Evolutionary conservation across 768 basidiomycete species (phyloP), one percentile per base, ranked within the genome.

Genomic region (Nidularia sp.): DNA sequence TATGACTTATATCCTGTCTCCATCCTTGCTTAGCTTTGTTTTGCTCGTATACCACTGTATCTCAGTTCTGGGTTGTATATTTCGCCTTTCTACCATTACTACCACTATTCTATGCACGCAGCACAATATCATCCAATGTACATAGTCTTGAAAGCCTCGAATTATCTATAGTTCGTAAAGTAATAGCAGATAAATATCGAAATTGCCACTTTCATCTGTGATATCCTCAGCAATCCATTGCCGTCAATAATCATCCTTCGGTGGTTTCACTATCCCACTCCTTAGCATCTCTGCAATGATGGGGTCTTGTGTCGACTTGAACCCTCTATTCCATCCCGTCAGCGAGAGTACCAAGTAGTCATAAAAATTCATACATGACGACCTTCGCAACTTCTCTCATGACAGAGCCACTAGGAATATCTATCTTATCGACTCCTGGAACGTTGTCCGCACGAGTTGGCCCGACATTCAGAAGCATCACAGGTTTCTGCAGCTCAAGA

Each of bases 391-490:
- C 86, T 5, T 85, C 81, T 44, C 77, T 73, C 69, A 97, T 75
- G 34, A 96, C 79, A n/a, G 68, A 66, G 5, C 93, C 89, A 45
- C 84, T 86, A 4, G 80, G 70, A 53, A 90, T 74, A 53, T 95
- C 90, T 53, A 97, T 76, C 69, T 93, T 91, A 56, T 88, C 84
- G 48, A 96, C 70, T 6, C 80, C 87, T 4, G 70, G 63, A 41
- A 86, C 61, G 29, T 66, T 70, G 63, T 98, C 96, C 2, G 88
- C 95, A 41, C 96, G 81, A 2, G 92, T 88, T 2, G 93, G 93
- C 5, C 96, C 96, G 18, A 91, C 71, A 57, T 97, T 96, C 48
- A 98, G 73, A 45, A 95, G 74, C 52, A 96, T 67, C 4, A 93
- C 84, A 0, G 87, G 86, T 67, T 93, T 96, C 18, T 77, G 74